Base-by-base conservation (phyloP, 768 basidiomycete genomes). In the Galerina sulciceps region DNA sequence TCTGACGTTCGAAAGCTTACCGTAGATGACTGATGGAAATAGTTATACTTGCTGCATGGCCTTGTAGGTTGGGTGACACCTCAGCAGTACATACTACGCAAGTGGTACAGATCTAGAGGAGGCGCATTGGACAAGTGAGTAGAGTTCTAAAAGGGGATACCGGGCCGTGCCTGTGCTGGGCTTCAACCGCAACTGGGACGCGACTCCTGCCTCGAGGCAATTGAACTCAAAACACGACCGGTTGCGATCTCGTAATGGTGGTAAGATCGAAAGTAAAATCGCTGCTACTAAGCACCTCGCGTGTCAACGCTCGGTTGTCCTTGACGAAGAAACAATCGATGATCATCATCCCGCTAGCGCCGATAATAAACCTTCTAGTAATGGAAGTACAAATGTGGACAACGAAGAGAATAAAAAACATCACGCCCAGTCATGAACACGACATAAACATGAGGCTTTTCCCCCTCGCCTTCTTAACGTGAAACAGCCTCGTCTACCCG, bases 381-480 rank as follows among this genome's bases (percentile, higher is more conserved):
- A 8, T 10, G 8, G 9, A 20, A 13, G 3, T 6, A 13, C 13
- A n/a, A n/a, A n/a, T 51, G 49, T 51, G n/a, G 49, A 38, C 49
- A 40, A 40, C 36, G 13, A 37, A 20, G 11, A 18, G 18, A 51
- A 13, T n/a, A n/a, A 38, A 40, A 40, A 20, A 37, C 14, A 40
- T 17, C 37, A 26, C 17, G 36, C 13, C 22, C 23, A 36, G 36
- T 50, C 11, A 38, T 18, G 18, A 67, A 65, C 66, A 67, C 62
- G 66, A 63, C 55, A 58, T 44, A 58, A 62, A 61, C 66, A 63
- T 60, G 63, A 65, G 66, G 66, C 66, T 20, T 20, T 31, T 52
- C 48, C 58, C 38, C 52, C 53, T 23, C 38, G 34, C 55, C 50
- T 62, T 54, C 59, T 65, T 62, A 62, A 57, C 44, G 34, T 37